These are phyloP conservation scores for Halocafeteria seosinensis DNA, from an alignment of 108 stramenopile species.

Conservation along the genomic window DNA sequence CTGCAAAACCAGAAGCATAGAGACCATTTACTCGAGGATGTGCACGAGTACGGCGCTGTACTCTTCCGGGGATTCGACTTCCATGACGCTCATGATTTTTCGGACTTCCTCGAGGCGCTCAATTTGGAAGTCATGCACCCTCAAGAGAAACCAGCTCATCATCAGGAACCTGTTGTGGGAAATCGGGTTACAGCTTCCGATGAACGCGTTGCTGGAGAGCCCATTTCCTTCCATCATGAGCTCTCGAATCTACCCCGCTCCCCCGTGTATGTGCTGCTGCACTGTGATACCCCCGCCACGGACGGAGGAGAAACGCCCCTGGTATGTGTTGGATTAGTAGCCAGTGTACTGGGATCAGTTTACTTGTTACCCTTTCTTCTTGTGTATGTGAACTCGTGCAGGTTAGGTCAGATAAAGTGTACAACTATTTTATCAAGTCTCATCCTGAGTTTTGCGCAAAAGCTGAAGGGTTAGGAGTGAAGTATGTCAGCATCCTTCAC, in stretches of 20 bases:
- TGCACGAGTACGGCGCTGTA: constrained; percentile 40
- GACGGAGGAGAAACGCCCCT: constrained; percentile 59
- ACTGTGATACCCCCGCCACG: constrained; percentile 48
- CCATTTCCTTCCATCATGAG: constrained; percentile 65
- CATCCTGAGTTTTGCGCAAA: constrained; percentile 46
- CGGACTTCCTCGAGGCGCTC: constrained; percentile 30
- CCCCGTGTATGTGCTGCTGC: constrained; percentile 54
- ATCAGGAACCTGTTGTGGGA: constrained; percentile 36
- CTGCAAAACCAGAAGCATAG: too few species aligned
- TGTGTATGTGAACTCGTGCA: too few species aligned
- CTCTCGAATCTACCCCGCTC: constrained; percentile 51
- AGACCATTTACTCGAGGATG: not conserved
- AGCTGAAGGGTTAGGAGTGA: constrained; percentile 37
- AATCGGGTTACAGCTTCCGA: constrained; percentile 54
- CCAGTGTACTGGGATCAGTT: too few species aligned
- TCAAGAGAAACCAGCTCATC: constrained; percentile 46
- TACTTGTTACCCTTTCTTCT: too few species aligned
- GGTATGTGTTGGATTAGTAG: too few species aligned
- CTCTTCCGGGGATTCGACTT: constrained; percentile 35
- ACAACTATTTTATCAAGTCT: constrained; percentile 33
- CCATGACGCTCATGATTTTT: constrained; percentile 44
- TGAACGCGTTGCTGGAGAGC: constrained; percentile 51
- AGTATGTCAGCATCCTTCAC: constrained; percentile 55
- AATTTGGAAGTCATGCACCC: constrained; percentile 41
- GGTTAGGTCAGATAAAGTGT: constrained; percentile 50